phyloP scores from a whole-genome alignment of 768 basidiomycete genomes.

The Pleurotus giganteus region DNA sequence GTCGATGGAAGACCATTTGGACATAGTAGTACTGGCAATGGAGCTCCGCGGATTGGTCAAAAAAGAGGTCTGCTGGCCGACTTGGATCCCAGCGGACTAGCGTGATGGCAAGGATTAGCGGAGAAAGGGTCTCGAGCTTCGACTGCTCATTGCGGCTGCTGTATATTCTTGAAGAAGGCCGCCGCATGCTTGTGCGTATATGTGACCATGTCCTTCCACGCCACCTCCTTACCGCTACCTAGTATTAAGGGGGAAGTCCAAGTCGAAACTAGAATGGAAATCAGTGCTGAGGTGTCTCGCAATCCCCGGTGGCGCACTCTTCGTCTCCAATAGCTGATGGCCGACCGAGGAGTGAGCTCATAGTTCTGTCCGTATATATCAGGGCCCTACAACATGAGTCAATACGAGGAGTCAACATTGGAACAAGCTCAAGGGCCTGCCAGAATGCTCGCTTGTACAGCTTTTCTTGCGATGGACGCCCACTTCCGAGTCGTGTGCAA shows the following conservation, averaged over 20 bases:
- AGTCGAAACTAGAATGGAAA: constrained; percentile 59
- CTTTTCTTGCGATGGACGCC: constrained; percentile 62
- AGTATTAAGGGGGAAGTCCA: constrained; percentile 67
- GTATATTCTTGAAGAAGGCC: too few species aligned
- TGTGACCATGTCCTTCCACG: too few species aligned
- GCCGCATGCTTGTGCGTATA: too few species aligned
- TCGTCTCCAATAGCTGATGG: constrained; percentile 73
- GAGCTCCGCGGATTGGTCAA: constrained; percentile 63
- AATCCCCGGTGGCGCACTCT: constrained; percentile 43
- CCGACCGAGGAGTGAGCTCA: constrained; percentile 58
- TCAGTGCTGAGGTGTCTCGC: too few species aligned
- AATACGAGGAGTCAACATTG: too few species aligned
- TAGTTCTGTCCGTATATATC: constrained; percentile 42
- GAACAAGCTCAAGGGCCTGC: constrained; percentile 26
- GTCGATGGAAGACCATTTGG: constrained; percentile 75
- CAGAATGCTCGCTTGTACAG: constrained; percentile 73
- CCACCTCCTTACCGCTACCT: too few species aligned
- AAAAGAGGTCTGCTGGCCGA: constrained; percentile 38
- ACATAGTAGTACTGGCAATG: constrained; percentile 52
- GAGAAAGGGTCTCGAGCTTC: too few species aligned
- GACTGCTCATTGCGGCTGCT: too few species aligned
- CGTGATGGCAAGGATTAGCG: too few species aligned
- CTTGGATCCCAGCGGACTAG: constrained; percentile 57
- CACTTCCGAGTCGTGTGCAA: constrained; percentile 74
- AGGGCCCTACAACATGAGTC: constrained; percentile 46